phyloP scores from a whole-genome alignment of 768 basidiomycete species.

The Dacryopinax primogenitus region DNA sequence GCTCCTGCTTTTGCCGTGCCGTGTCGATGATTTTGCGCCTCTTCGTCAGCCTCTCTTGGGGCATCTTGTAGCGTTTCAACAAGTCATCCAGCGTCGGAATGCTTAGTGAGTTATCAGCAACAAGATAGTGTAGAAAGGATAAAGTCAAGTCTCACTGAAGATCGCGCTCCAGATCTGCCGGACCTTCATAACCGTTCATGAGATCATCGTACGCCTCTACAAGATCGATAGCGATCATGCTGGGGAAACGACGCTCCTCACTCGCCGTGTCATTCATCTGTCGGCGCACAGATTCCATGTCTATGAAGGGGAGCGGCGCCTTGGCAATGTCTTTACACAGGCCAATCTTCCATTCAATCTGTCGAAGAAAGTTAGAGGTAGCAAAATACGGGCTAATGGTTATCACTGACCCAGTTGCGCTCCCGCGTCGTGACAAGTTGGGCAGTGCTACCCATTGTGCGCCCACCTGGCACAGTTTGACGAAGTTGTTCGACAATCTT shows the following conservation, averaged over 20 bases:
- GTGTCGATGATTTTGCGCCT: neutral
- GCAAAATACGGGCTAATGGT: neutral
- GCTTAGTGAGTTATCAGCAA: neutral
- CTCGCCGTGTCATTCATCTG: slow-evolving; percentile 38
- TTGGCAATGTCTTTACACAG: slow-evolving; percentile 68
- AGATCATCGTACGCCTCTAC: slow-evolving; percentile 61
- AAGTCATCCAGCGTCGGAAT: neutral
- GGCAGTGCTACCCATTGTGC: slow-evolving; percentile 63
- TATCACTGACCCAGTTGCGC: slow-evolving; percentile 54
- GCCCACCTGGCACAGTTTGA: slow-evolving; percentile 65
- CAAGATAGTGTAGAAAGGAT: neutral
- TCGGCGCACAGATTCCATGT: slow-evolving; percentile 48
- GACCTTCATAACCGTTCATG: slow-evolving; percentile 59
- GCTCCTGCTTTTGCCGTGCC: neutral
- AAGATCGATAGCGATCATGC: slow-evolving; percentile 51
- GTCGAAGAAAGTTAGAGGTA: neutral
- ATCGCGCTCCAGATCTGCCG: slow-evolving; percentile 48
- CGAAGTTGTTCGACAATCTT: slow-evolving; percentile 46
- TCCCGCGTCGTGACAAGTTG: slow-evolving; percentile 62
- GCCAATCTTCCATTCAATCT: slow-evolving; percentile 72
- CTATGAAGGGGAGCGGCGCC: slow-evolving; percentile 43
- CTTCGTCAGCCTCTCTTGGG: neutral
- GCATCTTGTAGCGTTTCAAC: neutral
- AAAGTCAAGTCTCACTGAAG: slow-evolving; percentile 42
- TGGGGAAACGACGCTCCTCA: slow-evolving; percentile 47